These are phyloP conservation scores for Simplicillium sp. DNA, from an alignment of 2,329 filamentous ascomycete species.

Conservation along the genomic window DNA sequence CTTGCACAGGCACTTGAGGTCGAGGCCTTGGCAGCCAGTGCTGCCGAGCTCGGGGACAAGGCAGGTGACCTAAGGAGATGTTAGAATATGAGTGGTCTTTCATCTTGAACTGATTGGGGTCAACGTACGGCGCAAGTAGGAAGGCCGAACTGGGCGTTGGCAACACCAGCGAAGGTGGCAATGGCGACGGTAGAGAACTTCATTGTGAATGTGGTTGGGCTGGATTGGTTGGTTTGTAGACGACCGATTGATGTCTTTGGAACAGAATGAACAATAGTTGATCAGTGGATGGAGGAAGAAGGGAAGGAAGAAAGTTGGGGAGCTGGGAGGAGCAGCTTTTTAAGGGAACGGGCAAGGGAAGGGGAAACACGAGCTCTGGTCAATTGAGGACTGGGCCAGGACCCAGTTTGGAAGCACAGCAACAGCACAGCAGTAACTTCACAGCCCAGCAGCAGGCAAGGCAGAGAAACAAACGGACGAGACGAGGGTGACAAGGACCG, in stretches of 20 bases:
- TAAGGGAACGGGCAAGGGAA: too few species aligned
- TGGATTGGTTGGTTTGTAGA: background rate
- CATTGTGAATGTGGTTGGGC: background rate
- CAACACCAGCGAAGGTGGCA: background rate
- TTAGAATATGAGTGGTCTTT: too few species aligned
- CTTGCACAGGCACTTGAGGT: background rate
- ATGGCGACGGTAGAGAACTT: background rate
- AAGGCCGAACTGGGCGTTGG: background rate
- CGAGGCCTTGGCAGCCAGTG: background rate
- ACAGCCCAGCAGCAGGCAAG: too few species aligned
- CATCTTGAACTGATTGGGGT: too few species aligned
- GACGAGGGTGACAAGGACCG: too few species aligned
- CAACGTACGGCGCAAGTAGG: background rate
- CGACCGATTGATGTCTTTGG: background rate
- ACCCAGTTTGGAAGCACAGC: too few species aligned
- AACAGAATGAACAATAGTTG: background rate
- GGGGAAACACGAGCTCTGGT: too few species aligned
- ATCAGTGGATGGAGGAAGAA: background rate
- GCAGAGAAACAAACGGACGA: too few species aligned
- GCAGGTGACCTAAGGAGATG: too few species aligned
- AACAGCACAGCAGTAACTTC: too few species aligned
- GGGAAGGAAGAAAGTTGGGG: background rate
- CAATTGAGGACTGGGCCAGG: too few species aligned
- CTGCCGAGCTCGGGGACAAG: background rate
- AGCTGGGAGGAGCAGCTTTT: too few species aligned